Base-by-base conservation (phyloP, 257 asterid species). In the Scutellaria minor region DNA sequence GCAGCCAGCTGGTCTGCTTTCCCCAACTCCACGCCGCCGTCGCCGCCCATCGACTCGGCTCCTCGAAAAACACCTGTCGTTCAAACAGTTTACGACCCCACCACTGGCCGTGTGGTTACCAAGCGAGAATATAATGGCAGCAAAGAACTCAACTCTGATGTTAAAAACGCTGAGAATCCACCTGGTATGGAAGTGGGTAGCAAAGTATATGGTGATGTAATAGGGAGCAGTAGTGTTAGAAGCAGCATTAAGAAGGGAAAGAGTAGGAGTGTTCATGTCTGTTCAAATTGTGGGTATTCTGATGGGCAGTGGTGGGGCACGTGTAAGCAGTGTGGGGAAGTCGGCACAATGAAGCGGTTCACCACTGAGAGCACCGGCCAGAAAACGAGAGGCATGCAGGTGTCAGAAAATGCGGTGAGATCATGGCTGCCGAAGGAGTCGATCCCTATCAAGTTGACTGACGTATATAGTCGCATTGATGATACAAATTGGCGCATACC, bases 301-400 rank as follows among this genome's bases (percentile, higher is more conserved):
- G 90, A 82, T 59, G 97, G 96, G 54, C 97, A 94, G 85, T 89
- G 97, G 99, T 94, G 99, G 99, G 99, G 99, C 65, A 78, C 81
- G 63, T 94, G 99, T 79, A 87, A 64, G 81, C 66, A 85, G 79
- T 94, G 99, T 73, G 82, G 77, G 57, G 81, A 78, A 2, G 81
- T 77, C 3, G 96, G 92, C 13, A 89, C 93, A 1, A 82, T 94
- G 95, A 91, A 76, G 77, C 85, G 64, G 58, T 91, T 85, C 68
- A 55, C 90, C 14, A 20, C 75, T 3, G 83, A 75, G 60, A 77
- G 78, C 6, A 77, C 20, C 1, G 85, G 73, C 64, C 64, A 70
- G 76, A 87, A 81, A 68, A 79, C 68, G 39, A 82, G 83, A 44
- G 95, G 95, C 70, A 64, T 79, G 50, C 83, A 79, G 80, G 84